Evolutionary conservation across 2,329 filamentous ascomycete species (phyloP).

Genomic region (Fusarium kyushuense): DNA sequence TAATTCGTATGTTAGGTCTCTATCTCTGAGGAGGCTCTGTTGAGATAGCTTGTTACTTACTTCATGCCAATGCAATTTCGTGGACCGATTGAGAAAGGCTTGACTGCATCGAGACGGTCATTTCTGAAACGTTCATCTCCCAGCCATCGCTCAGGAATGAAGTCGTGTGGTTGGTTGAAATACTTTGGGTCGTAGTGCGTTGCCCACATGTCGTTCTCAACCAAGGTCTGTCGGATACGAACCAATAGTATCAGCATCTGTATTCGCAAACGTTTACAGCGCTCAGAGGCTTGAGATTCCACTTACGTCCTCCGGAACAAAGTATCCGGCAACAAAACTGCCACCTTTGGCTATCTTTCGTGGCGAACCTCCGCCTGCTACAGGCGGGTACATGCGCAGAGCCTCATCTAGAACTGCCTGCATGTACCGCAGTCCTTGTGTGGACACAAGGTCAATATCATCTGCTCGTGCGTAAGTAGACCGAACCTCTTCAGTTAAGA

Average conservation of each 20-base stretch:
- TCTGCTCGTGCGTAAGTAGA: neutral
- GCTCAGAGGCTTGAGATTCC: neutral
- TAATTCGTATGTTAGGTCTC: neutral
- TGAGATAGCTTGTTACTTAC: neutral
- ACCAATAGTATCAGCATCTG: neutral
- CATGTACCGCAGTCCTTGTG: conserved; percentile 17
- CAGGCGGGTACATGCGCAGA: conserved; percentile 27
- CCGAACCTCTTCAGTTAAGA: conserved; percentile 14
- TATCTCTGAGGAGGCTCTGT: neutral
- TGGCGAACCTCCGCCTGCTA: conserved; percentile 23
- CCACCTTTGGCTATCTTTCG: conserved; percentile 14
- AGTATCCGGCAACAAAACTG: conserved; percentile 21
- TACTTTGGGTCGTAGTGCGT: neutral
- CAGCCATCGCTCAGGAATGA: neutral
- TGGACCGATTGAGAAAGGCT: neutral
- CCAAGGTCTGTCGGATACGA: neutral
- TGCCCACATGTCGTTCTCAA: conserved; percentile 1
- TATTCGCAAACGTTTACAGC: fast-evolving
- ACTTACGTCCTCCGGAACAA: conserved; percentile 6
- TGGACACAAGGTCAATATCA: conserved; percentile 25
- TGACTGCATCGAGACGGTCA: neutral
- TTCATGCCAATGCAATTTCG: conserved; percentile 5
- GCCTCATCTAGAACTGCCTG: conserved; percentile 19
- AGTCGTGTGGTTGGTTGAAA: neutral
- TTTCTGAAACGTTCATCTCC: neutral